These are phyloP conservation scores for Aspergillus melleus DNA, from an alignment of 2,329 filamentous ascomycete genomes.

Conservation along the genomic window DNA sequence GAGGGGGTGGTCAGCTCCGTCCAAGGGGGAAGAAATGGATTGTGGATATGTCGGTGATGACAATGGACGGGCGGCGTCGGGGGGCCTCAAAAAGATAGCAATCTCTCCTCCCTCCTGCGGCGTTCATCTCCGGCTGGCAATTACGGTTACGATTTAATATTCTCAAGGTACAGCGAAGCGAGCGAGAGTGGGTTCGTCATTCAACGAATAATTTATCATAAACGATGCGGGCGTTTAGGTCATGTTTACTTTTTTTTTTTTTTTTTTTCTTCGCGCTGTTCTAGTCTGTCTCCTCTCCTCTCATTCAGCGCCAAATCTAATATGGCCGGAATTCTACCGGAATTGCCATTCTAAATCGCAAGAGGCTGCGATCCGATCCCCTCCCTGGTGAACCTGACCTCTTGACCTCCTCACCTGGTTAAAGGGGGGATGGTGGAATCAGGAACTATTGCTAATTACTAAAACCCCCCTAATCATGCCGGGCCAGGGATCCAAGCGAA, in stretches of 20 bases:
- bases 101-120: not conserved
- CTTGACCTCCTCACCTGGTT: not conserved
- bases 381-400: not conserved
- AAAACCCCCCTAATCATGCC: not conserved
- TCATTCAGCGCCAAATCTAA: not conserved
- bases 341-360: not conserved
- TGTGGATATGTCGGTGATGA: not conserved
- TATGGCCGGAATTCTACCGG: not conserved
- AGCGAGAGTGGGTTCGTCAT: not conserved
- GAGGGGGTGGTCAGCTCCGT: not conserved
- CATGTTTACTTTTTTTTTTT: slow-evolving; percentile 2
- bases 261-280: too few species aligned
- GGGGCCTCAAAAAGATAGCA: not conserved
- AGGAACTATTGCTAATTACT: not conserved
- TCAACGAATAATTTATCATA: not conserved
- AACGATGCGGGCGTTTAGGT: not conserved
- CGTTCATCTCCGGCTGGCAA: too few species aligned
- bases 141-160: not conserved
- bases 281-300: too few species aligned
- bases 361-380: not conserved
- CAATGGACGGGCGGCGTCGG: not conserved
- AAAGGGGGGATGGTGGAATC: not conserved
- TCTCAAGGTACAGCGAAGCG: not conserved
- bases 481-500: not conserved
- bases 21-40: not conserved